Evolutionary conservation across 2,329 filamentous ascomycete genomes (phyloP).

Genomic region (Aspergillus niger): DNA sequence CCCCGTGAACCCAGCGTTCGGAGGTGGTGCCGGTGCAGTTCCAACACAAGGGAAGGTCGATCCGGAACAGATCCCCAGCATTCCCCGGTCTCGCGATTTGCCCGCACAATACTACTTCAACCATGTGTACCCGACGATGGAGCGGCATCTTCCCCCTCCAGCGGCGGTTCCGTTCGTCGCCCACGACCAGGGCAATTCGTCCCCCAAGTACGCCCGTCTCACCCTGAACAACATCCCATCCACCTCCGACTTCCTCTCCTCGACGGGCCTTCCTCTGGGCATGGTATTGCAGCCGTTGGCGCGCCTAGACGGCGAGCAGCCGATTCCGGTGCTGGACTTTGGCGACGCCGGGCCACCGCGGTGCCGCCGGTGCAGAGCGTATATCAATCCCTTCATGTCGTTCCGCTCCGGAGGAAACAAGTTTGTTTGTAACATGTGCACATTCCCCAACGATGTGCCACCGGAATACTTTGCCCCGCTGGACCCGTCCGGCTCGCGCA

Average conservation of each 20-base stretch:
- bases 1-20: conserved; percentile 52
- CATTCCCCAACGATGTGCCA: conserved; percentile 91
- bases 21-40: conserved; percentile 56
- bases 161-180: conserved; percentile 86
- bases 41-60: conserved; percentile 76
- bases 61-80: conserved; percentile 87
- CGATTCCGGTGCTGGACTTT: conserved; percentile 92
- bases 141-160: conserved; percentile 87
- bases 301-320: conserved; percentile 77
- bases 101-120: conserved; percentile 81
- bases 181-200: conserved; percentile 95
- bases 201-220: conserved; percentile 87
- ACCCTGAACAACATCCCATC: conserved; percentile 92
- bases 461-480: conserved; percentile 92
- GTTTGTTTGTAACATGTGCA: conserved; percentile 97
- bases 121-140: conserved; percentile 92
- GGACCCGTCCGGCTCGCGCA: conserved; percentile 79
- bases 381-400: conserved; percentile 99
- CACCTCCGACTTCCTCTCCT: conserved; percentile 73
- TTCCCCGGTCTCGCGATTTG: conserved; percentile 80
- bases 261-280: conserved; percentile 82
- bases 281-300: conserved; percentile 88
- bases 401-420: conserved; percentile 93
- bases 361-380: conserved; percentile 88
- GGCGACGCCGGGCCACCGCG: conserved; percentile 86